Conservation (phyloP, 306 rosid species). For the Rubus parviflorus region DNA sequence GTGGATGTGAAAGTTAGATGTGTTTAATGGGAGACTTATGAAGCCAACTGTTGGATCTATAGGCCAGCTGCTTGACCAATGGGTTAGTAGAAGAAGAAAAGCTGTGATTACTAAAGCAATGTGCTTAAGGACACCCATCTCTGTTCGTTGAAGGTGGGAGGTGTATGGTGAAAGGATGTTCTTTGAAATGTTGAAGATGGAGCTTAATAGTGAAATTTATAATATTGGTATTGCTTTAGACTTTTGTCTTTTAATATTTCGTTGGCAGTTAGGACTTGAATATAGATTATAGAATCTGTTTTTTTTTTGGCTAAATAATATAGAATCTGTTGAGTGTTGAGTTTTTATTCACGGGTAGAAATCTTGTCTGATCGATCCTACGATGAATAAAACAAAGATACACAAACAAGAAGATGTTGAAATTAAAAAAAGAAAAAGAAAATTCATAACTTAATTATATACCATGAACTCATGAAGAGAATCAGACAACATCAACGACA, state of each 20-base stretch:
- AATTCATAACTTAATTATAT: too few relatives aligned
- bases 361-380: too few relatives aligned
- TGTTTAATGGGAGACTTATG: conserved; percentile 9
- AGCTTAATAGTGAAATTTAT: background rate
- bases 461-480: too few relatives aligned
- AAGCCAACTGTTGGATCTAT: conserved; percentile 19
- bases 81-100: background rate
- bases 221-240: background rate
- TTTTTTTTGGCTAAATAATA: too few relatives aligned
- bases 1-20: conserved; percentile 17
- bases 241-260: background rate
- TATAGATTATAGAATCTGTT: too few relatives aligned
- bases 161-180: background rate
- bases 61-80: conserved; percentile 16
- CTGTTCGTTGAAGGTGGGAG: background rate
- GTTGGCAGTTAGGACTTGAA: background rate
- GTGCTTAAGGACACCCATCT: background rate
- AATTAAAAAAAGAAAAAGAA: too few relatives aligned
- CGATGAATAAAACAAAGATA: too few relatives aligned
- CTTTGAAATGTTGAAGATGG: background rate
- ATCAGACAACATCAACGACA: too few relatives aligned
- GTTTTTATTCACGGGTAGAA: too few relatives aligned
- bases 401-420: too few relatives aligned
- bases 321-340: too few relatives aligned
- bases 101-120: background rate